Evolutionary conservation across 352 stramenopile genomes (phyloP).

Genomic region (Globisporangium parvum): DNA sequence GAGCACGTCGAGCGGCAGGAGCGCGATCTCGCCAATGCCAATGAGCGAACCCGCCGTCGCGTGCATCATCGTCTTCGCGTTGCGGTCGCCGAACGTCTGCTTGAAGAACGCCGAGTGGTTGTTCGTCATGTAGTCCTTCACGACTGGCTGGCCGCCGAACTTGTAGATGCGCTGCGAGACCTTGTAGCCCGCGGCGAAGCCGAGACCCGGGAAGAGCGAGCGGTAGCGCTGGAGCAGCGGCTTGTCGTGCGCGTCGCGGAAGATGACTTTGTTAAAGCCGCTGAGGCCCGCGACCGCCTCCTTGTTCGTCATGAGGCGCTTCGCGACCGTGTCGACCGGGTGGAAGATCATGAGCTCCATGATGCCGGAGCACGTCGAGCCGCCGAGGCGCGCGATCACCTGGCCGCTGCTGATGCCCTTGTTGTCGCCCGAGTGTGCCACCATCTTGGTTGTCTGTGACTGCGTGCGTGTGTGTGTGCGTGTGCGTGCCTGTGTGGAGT

Average conservation of each 20-base stretch:
- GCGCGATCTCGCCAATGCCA: slow-evolving; percentile 92
- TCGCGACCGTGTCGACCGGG: slow-evolving; percentile 93
- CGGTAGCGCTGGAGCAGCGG: slow-evolving; percentile 70
- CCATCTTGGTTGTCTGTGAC: slow-evolving; percentile 23
- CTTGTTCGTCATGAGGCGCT: slow-evolving; percentile 93
- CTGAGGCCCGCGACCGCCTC: slow-evolving; percentile 39
- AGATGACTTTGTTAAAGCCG: slow-evolving; percentile 81
- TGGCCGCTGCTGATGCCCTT: slow-evolving; percentile 31
- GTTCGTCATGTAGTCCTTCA: slow-evolving; percentile 91
- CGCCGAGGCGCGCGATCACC: slow-evolving; percentile 80
- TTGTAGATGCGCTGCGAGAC: slow-evolving; percentile 96
- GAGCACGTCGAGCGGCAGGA: slow-evolving; percentile 94
- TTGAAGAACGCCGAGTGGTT: slow-evolving; percentile 87
- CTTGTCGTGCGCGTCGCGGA: slow-evolving; percentile 83
- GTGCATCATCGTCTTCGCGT: slow-evolving; percentile 92
- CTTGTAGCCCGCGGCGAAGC: slow-evolving; percentile 95
- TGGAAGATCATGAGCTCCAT: slow-evolving; percentile 95
- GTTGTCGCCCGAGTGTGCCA: slow-evolving; percentile 44
- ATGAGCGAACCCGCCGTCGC: slow-evolving; percentile 91
- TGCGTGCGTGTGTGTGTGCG: slow-evolving; percentile 6
- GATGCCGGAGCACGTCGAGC: slow-evolving; percentile 89
- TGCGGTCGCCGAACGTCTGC: slow-evolving; percentile 87
- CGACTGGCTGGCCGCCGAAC: slow-evolving; percentile 93
- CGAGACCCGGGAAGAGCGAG: slow-evolving; percentile 89
- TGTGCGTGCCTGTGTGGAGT: background rate